Base-by-base conservation (phyloP, 225 moss, liverwort and hornwort genomes). In the Lunularia cruciata region DNA sequence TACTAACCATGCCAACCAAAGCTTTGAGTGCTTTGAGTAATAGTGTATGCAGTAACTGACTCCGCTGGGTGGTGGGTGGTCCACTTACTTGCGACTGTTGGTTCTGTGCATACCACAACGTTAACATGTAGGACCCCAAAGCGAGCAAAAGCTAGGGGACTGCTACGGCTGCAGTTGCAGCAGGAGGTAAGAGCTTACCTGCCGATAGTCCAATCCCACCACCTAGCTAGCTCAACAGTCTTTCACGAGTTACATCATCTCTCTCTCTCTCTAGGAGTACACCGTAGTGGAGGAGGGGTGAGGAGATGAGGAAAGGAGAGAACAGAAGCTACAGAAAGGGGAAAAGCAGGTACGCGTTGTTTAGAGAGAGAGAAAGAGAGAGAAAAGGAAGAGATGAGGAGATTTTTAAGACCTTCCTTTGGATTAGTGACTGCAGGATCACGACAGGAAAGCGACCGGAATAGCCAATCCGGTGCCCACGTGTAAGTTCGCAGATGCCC, bases 81-180 rank as follows among this genome's bases (percentile, higher is more conserved):
- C 43, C 7, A 15, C 15, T 7, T 15, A 43, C 43, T 15, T 43
- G 43, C 43, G 31, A 47, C 65, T 65, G 46, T 47, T 65, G 16
- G 47, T 27, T 65, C 46, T 65, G 46, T 45, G 45, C 30, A 30
- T 18, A 28, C n/a, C 65, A 45, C 65, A 14, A 65, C 30, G 39
- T n/a, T 43, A 7, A 15, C 15, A 15, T 18, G 31, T 65, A 47
- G 47, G 65, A n/a, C 45, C 60, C 45, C 15, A 7, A 15, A 16
- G 45, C 16, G 16, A 60, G 39, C 34, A 23, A 12, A n/a, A n/a
- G n/a, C n/a, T 28, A 31, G 46, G 46, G 19, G 19, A 26, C 65
- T 65, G 65, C 46, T 65, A 46, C 18, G 12, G n/a, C n/a, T n/a
- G n/a, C n/a, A n/a, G n/a, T n/a, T n/a, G n/a, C n/a, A n/a, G n/a